Percentiles rank a stretch among this genome's conserved stretches.
These are phyloP conservation scores for Dactylonectria macrodidyma DNA, from an alignment of 2,329 filamentous ascomycete genomes.

Conservation along the genomic window DNA sequence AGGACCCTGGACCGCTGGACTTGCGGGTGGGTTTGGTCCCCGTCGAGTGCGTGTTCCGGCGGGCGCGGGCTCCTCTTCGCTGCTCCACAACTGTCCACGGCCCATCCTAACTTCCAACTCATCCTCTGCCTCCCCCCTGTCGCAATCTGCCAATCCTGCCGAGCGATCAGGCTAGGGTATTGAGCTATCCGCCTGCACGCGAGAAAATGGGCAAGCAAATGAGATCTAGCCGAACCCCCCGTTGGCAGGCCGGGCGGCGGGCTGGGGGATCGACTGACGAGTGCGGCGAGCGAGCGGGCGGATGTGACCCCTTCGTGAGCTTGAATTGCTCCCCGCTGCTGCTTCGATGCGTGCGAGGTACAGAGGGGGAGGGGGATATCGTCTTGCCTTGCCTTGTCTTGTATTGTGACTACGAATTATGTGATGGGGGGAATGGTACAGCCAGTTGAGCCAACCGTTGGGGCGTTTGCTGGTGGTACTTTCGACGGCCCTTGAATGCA, in stretches of 20 bases:
- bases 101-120: constrained; percentile 7
- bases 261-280: constrained; percentile 40
- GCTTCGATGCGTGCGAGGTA: background rate
- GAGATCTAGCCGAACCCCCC: constrained; percentile 44
- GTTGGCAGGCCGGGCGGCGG: constrained; percentile 18
- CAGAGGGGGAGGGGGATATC: background rate
- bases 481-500: too few species aligned
- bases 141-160: constrained; percentile 49
- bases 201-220: constrained; percentile 41
- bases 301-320: constrained; percentile 5
- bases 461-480: too few species aligned
- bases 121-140: constrained; percentile 22
- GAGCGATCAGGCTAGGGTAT: constrained; percentile 47
- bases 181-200: constrained; percentile 45
- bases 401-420: too few species aligned
- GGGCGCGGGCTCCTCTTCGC: background rate
- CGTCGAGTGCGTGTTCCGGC: constrained; percentile 8
- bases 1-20: constrained; percentile 1
- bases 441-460: too few species aligned
- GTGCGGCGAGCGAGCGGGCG: constrained; percentile 36
- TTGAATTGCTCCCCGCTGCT: background rate
- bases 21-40: background rate
- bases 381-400: too few species aligned
- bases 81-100: background rate
- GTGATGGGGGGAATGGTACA: too few species aligned